Percentiles rank a stretch among this genome's conserved stretches.
These are phyloP conservation scores for Exserohilum rostratum DNA, from an alignment of 2,329 filamentous ascomycete species.

Conservation along the genomic window DNA sequence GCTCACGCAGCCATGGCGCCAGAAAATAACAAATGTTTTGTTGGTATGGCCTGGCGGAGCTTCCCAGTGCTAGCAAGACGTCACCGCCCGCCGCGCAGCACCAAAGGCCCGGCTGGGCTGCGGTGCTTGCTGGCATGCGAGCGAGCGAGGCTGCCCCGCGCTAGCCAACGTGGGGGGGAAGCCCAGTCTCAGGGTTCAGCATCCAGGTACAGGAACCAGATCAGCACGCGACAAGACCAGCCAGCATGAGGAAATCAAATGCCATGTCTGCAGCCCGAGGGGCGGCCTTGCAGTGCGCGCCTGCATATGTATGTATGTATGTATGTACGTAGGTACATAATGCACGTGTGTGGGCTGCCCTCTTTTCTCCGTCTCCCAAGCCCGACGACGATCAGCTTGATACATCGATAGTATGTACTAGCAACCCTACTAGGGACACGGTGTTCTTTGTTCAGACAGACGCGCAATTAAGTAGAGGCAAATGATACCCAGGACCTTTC, in stretches of 20 bases:
- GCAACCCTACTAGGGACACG: conserved; percentile 15
- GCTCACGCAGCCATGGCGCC: conserved; percentile 37
- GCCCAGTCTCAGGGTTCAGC: conserved; percentile 7
- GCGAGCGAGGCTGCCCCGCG: not conserved
- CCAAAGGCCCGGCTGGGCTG: conserved; percentile 9
- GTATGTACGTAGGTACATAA: no score
- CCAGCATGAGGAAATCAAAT: no score
- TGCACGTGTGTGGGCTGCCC: no score
- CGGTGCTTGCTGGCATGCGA: no score
- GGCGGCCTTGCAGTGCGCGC: no score
- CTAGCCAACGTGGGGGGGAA: conserved; percentile 14
- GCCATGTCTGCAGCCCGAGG: no score
- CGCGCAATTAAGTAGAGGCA: not conserved
- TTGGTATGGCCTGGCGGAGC: conserved; percentile 22
- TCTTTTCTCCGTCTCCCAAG: no score
- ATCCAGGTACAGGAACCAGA: conserved; percentile 18
- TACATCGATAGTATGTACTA: no score
- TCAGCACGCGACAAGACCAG: no score
- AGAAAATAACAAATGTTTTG: conserved; percentile 5
- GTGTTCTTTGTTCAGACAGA: conserved; percentile 4
- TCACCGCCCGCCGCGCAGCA: conserved; percentile 22
- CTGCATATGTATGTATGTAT: no score
- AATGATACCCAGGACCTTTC: not conserved
- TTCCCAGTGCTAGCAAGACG: conserved; percentile 22
- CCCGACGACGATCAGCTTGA: no score